Conservation (phyloP, 1,284 basidiomycete species). For the Hemileia vastatrix region DNA sequence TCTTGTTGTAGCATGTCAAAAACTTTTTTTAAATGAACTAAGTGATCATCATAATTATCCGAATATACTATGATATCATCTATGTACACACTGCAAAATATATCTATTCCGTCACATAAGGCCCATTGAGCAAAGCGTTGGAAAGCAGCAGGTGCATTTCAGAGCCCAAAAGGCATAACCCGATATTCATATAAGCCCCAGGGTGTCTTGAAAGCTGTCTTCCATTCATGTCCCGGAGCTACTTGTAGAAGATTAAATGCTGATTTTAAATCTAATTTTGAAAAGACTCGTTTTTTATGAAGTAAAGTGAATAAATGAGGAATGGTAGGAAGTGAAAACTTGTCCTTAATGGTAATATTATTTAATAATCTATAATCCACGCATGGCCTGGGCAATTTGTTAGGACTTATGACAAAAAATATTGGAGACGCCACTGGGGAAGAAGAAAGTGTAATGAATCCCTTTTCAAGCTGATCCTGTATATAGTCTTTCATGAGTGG, state of each 20-base stretch:
- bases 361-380: slow-evolving; percentile 24
- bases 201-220: slow-evolving; percentile 46
- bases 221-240: slow-evolving; percentile 37
- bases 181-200: slow-evolving; percentile 46
- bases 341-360: slow-evolving; percentile 25
- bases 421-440: neutral
- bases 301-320: neutral
- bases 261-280: slow-evolving; percentile 38
- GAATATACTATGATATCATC: slow-evolving; percentile 16
- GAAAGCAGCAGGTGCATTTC: slow-evolving; percentile 47
- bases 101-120: neutral
- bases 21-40: neutral
- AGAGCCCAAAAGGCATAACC: slow-evolving; percentile 48
- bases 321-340: slow-evolving; percentile 2
- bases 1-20: neutral
- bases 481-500: neutral
- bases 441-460: slow-evolving; percentile 4
- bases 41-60: neutral
- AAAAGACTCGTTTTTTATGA: neutral
- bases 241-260: slow-evolving; percentile 42
- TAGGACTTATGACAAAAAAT: slow-evolving; percentile 14
- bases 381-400: slow-evolving; percentile 22
- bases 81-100: slow-evolving; percentile 10
- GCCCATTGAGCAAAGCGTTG: slow-evolving; percentile 32
- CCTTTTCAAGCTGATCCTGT: slow-evolving; percentile 3